Base-by-base conservation (phyloP, 495 filamentous ascomycete genomes). In the Penicillium crystallinum region DNA sequence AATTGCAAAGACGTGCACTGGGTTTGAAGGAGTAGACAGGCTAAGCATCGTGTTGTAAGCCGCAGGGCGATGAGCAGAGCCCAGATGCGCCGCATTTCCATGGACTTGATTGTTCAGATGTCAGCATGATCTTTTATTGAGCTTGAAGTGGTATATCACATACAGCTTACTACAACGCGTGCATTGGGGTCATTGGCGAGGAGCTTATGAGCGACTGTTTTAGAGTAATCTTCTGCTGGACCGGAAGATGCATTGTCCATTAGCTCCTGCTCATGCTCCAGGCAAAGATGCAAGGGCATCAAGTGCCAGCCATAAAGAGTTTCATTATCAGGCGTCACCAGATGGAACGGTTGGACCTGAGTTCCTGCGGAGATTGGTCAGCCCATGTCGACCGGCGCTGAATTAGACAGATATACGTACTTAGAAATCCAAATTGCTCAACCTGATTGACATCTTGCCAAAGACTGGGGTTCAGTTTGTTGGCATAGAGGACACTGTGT, bases 341-440 rank as follows among this genome's bases (percentile, higher is more conserved):
- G 49, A 49, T 74, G 67, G 61, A 85, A 85, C 3, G 80, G 77
- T 39, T 80, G 76, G 27, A 84, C 81, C 57, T 86, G 82, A 38
- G 80, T 82, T 56, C 77, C 77, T 80, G 35, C 15, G 44, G 30
- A 10, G 3, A 21, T 51, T 65, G 29, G 68, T 52, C 25, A 46
- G 22, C 1, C 35, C 3, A 34, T 12, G 4, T 17, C 10, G 14
- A n/a, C 18, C 27, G 30, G 14, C 30, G 5, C 6, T 12, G 2
- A 17, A 5, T 15, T 29, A 1, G 2, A 43, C 9, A 22, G 19
- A 23, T 14, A 17, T 4, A 69, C 83, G 54, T 66, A 91, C 88
- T 89, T 38, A 88, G 75, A 62, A 93, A 96, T 0, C 90, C 90
- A 74, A 90, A 95, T 33, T 81, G 71, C 58, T 93, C 86, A 0